A percentile compares a stretch with the other conserved stretches of the same genome.
These are phyloP conservation scores for Termitomyces sp. DNA, from an alignment of 768 basidiomycete genomes.

Conservation along the genomic window DNA sequence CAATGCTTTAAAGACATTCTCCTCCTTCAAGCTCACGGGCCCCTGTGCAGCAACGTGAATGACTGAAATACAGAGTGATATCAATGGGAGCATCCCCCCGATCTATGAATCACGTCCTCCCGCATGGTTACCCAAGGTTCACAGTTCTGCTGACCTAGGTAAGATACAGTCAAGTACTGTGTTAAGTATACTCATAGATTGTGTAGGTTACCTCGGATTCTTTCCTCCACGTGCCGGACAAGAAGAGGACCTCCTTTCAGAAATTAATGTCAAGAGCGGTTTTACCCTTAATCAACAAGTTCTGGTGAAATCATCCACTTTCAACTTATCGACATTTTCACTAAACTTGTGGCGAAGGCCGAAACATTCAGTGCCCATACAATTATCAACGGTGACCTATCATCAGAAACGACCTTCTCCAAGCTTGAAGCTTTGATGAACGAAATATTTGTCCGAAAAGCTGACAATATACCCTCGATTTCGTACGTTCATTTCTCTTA, in stretches of 20 bases:
- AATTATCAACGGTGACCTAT: conserved; percentile 46
- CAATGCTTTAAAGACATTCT: conserved; percentile 1
- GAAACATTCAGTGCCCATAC: conserved; percentile 61
- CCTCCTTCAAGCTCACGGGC: background rate
- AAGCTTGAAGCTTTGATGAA: conserved; percentile 75
- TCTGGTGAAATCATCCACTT: conserved; percentile 39
- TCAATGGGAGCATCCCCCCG: conserved; percentile 28
- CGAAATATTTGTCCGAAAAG: conserved; percentile 64
- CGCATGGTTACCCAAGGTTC: conserved; percentile 66
- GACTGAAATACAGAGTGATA: conserved; percentile 33
- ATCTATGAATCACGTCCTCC: conserved; percentile 69
- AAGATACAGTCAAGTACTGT: background rate
- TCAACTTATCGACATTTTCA: background rate
- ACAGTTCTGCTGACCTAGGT: conserved; percentile 70
- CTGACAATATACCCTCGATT: conserved; percentile 51
- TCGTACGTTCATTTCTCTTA: conserved; percentile 46
- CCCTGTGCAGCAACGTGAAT: conserved; percentile 18
- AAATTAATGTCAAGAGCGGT: conserved; percentile 62
- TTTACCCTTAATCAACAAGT: conserved; percentile 52
- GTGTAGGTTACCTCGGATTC: conserved; percentile 69
- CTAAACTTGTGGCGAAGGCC: conserved; percentile 36
- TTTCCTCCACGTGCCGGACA: conserved; percentile 72
- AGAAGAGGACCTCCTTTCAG: conserved; percentile 70
- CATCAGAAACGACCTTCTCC: conserved; percentile 45
- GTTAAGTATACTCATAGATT: background rate